These are phyloP conservation scores for Tricholoma saponaceum DNA, from an alignment of 768 basidiomycete species.

Conservation along the genomic window DNA sequence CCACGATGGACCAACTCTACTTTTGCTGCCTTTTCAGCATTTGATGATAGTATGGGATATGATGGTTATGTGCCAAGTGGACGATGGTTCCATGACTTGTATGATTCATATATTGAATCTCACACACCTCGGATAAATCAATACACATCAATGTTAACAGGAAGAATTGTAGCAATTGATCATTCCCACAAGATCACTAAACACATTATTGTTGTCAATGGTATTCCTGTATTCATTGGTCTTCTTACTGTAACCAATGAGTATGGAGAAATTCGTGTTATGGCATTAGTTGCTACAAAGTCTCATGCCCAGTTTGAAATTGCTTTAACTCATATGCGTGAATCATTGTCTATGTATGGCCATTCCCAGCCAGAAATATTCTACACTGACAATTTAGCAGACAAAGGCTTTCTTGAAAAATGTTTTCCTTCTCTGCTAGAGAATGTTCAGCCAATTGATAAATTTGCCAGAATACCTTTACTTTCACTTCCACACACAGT, in stretches of 20 bases:
- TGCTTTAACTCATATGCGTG: not conserved
- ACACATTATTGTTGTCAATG: too few relatives aligned
- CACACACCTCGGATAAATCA: not conserved
- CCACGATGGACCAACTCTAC: not conserved
- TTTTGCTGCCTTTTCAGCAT: not conserved
- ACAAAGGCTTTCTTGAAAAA: not conserved
- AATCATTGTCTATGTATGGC: not conserved
- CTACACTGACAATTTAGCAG: not conserved
- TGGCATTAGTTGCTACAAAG: not conserved
- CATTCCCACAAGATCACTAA: too few relatives aligned
- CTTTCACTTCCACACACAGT: constrained; percentile 13
- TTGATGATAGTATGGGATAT: not conserved
- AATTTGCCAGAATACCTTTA: constrained; percentile 15
- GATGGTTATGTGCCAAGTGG: not conserved
- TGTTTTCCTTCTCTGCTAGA: constrained; percentile 9
- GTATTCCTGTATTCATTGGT: not conserved
- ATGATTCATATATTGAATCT: not conserved
- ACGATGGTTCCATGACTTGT: not conserved
- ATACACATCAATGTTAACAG: too few relatives aligned
- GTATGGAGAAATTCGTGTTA: not conserved
- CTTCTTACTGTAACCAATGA: not conserved
- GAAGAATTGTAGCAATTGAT: too few relatives aligned
- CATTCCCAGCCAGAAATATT: not conserved
- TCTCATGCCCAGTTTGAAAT: not conserved
- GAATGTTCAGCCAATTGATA: constrained; percentile 15